Conservation (phyloP, 1,284 basidiomycete genomes). For the Volvariella surrecta region DNA sequence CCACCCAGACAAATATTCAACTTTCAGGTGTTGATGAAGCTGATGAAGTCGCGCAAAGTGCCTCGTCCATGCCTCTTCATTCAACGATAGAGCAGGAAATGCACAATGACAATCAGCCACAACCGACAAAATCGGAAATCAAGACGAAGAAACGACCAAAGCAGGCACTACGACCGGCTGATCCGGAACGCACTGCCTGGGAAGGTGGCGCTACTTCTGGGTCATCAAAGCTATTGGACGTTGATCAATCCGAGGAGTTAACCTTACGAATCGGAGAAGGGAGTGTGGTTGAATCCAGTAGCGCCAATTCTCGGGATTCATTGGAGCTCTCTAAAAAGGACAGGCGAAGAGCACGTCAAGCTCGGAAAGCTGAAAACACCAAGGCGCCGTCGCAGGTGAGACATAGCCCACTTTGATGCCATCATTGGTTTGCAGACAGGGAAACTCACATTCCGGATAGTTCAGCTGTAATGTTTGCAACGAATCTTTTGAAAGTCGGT, state of each 20-base stretch:
- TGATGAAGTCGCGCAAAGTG: too few relatives aligned
- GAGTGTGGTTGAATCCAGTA: too few relatives aligned
- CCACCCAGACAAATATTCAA: constrained; percentile 7
- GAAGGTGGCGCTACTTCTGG: too few relatives aligned
- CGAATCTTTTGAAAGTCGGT: constrained; percentile 59
- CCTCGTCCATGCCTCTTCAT: too few relatives aligned
- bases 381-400: constrained; percentile 12
- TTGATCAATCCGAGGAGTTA: background rate
- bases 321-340: constrained; percentile 83
- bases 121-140: too few relatives aligned
- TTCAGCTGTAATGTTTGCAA: constrained; percentile 68
- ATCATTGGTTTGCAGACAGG: too few relatives aligned
- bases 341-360: constrained; percentile 71
- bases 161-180: too few relatives aligned
- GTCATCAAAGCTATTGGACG: background rate
- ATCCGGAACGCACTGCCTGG: too few relatives aligned
- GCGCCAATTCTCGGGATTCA: too few relatives aligned
- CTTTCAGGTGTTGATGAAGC: background rate
- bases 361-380: constrained; percentile 58
- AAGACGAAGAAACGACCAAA: too few relatives aligned
- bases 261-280: constrained; percentile 6
- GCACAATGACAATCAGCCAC: too few relatives aligned
- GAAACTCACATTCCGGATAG: constrained; percentile 11
- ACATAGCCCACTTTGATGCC: background rate
- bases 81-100: too few relatives aligned